Evolutionary conservation across 306 rosid genomes (phyloP).

Genomic region (Vigna angularis): DNA sequence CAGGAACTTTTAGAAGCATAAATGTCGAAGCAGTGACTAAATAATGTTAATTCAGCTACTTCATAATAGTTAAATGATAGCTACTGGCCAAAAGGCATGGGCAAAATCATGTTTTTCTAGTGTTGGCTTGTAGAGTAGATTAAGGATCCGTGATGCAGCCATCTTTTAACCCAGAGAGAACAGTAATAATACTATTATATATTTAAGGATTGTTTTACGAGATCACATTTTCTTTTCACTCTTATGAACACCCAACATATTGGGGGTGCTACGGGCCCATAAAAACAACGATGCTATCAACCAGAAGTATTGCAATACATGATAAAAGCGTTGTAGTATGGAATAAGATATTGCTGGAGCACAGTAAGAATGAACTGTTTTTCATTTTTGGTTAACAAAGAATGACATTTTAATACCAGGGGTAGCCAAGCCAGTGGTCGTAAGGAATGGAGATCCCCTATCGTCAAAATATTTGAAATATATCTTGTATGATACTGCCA

Average conservation of each 20-base stretch:
- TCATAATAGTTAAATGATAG: slow-evolving; percentile 9
- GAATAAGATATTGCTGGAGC: slow-evolving; percentile 27
- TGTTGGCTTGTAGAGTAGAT: slow-evolving; percentile 10
- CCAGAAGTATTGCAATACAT: slow-evolving; percentile 15
- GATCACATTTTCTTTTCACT: background rate
- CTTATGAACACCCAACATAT: background rate
- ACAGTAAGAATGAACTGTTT: slow-evolving; percentile 24
- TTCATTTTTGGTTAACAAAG: slow-evolving; percentile 38
- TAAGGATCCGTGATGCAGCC: slow-evolving; percentile 22
- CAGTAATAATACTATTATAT: background rate
- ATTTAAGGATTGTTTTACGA: slow-evolving; percentile 18
- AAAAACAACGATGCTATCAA: slow-evolving; percentile 31
- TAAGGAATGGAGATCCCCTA: slow-evolving; percentile 45
- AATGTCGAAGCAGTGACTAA: slow-evolving; percentile 4
- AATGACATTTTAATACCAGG: slow-evolving; percentile 39
- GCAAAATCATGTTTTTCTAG: slow-evolving; percentile 17
- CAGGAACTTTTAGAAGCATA: slow-evolving; percentile 8
- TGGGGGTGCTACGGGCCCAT: slow-evolving; percentile 9
- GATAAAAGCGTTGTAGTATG: slow-evolving; percentile 6
- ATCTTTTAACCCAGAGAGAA: slow-evolving; percentile 3
- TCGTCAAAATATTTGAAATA: slow-evolving; percentile 46
- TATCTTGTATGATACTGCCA: slow-evolving; percentile 28
- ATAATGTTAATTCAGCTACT: background rate
- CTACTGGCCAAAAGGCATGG: background rate
- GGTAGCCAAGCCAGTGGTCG: slow-evolving; percentile 41